Evolutionary conservation across 306 rosid genomes (phyloP).

Genomic region (Acacia acuminata): DNA sequence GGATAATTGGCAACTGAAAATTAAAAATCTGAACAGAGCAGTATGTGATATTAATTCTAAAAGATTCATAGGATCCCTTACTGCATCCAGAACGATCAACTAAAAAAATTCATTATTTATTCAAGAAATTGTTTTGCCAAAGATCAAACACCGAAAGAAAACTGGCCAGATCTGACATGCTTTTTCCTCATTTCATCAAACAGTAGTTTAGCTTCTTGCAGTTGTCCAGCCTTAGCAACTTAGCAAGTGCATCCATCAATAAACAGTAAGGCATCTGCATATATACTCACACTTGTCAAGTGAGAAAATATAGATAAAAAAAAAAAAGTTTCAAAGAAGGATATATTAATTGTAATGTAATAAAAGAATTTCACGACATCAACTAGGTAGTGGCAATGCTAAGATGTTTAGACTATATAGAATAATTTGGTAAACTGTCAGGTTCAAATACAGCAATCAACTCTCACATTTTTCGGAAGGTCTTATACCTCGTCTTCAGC

Average conservation of each 20-base stretch:
- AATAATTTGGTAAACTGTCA: conserved; percentile 14
- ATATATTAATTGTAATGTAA: neutral
- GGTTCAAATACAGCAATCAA: conserved; percentile 23
- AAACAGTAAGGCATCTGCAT: conserved; percentile 87
- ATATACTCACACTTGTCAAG: conserved; percentile 6
- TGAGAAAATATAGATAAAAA: conserved; percentile 3
- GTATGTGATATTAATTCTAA: conserved; percentile 6
- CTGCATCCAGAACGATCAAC: conserved; percentile 15
- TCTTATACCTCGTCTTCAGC: conserved; percentile 82
- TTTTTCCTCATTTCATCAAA: conserved; percentile 71
- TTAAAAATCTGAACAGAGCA: neutral
- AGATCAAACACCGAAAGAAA: conserved; percentile 27
- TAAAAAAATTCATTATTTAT: neutral
- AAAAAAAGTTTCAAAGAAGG: conserved; percentile 2
- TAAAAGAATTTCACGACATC: conserved; percentile 17
- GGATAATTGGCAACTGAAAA: conserved; percentile 1
- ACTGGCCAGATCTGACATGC: conserved; percentile 61
- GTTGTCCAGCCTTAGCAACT: conserved; percentile 65
- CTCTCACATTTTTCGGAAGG: conserved; percentile 5
- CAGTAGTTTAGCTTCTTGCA: conserved; percentile 70
- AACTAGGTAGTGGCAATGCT: neutral
- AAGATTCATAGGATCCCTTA: conserved; percentile 10
- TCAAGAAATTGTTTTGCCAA: conserved; percentile 21
- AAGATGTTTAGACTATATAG: neutral
- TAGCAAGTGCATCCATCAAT: conserved; percentile 83